Evolutionary conservation across 805 yeast species (phyloP).

Genomic region (Yarrowia porcina): DNA sequence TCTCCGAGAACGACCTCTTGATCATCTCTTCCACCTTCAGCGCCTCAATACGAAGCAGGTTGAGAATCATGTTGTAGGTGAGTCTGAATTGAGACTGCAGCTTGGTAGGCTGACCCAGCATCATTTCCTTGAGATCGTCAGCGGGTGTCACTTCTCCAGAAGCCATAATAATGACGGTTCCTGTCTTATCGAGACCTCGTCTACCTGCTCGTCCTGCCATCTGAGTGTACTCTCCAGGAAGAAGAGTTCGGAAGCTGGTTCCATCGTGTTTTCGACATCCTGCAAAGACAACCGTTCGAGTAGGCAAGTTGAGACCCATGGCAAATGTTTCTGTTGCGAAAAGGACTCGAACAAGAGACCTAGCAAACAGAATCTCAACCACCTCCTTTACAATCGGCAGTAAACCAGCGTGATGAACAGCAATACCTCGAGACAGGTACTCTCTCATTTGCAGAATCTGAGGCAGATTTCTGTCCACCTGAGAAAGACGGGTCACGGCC

Average conservation of each 20-base stretch:
- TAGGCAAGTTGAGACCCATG: conserved; percentile 95
- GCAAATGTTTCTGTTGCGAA: conserved; percentile 99
- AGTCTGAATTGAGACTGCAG: conserved; percentile 87
- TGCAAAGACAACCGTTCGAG: conserved; percentile 91
- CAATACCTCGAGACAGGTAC: conserved; percentile 83
- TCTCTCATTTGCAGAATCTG: conserved; percentile 83
- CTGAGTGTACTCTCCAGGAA: conserved; percentile 97
- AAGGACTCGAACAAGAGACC: conserved; percentile 78
- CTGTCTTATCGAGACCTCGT: conserved; percentile 89
- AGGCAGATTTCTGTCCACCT: conserved; percentile 90
- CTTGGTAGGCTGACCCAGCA: conserved; percentile 86
- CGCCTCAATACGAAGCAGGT: conserved; percentile 88
- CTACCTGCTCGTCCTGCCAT: conserved; percentile 99
- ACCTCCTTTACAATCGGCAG: conserved; percentile 90
- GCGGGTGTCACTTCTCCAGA: conserved; percentile 38
- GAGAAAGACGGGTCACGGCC: conserved; percentile 80
- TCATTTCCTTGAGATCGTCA: conserved; percentile 67
- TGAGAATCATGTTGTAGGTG: conserved; percentile 93
- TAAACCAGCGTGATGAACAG: conserved; percentile 93
- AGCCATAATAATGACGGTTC: conserved; percentile 92
- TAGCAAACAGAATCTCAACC: conserved; percentile 87
- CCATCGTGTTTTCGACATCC: conserved; percentile 91
- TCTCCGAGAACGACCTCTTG: conserved; percentile 91
- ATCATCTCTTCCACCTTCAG: conserved; percentile 97
- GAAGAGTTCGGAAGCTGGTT: conserved; percentile 67